A percentile compares a stretch with the other conserved stretches of the same genome.
Conservation (phyloP, 78 protist species). For the Tieghemostelium lacteum region DNA sequence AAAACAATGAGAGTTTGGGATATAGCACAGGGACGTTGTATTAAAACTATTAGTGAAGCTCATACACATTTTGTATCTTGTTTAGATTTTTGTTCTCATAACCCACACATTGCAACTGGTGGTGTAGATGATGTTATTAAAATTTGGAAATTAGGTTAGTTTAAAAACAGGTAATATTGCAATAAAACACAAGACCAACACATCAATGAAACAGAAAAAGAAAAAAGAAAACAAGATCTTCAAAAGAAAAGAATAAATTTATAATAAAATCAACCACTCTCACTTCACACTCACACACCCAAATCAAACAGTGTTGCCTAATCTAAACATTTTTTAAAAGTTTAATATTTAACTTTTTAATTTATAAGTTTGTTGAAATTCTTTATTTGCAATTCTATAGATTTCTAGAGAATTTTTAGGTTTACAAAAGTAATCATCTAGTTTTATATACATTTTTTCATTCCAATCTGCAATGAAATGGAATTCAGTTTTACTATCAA, state of each 20-base stretch:
- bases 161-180: background rate
- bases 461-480: background rate
- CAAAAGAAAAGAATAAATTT: no score
- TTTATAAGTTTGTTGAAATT: background rate
- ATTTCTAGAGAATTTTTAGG: background rate
- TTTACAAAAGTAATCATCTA: background rate
- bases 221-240: no score
- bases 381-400: background rate
- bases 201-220: background rate
- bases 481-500: background rate
- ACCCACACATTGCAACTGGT: conserved; percentile 80
- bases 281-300: no score
- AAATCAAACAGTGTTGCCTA: no score
- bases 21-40: conserved; percentile 79
- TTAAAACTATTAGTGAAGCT: conserved; percentile 84
- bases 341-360: no score
- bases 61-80: conserved; percentile 82
- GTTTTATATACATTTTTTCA: background rate
- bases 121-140: conserved; percentile 81
- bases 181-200: background rate
- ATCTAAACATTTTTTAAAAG: no score
- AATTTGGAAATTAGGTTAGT: conserved; percentile 76
- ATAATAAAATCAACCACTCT: no score
- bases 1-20: conserved; percentile 90
- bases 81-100: conserved; percentile 73